phyloP scores from a whole-genome alignment of 2,329 filamentous ascomycete species.

The Nectriaceae sp. region DNA sequence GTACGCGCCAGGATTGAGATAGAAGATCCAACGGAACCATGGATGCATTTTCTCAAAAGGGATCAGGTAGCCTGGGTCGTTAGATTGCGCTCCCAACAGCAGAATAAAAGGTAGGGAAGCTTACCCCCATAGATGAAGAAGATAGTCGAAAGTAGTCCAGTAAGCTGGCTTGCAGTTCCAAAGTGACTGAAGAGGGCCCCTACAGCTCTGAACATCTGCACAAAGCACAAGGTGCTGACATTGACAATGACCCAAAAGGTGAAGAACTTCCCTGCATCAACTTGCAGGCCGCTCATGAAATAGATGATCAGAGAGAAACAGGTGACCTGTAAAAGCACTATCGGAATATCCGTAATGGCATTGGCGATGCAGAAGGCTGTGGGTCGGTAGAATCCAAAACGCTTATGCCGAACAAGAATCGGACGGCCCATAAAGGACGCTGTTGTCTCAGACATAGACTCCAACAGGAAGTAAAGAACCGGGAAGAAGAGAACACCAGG shows the following conservation, averaged over 20 bases:
- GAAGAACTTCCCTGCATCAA: constrained; percentile 49
- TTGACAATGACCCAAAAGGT: constrained; percentile 66
- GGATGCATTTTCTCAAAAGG: constrained; percentile 46
- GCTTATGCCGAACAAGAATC: constrained; percentile 34
- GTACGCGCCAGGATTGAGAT: constrained; percentile 54
- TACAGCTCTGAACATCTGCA: constrained; percentile 66
- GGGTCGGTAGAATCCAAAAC: constrained; percentile 34
- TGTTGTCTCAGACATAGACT: constrained; percentile 39
- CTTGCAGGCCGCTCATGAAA: constrained; percentile 34
- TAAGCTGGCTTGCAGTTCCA: constrained; percentile 27
- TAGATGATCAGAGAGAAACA: constrained; percentile 50
- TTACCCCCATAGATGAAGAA: constrained; percentile 32
- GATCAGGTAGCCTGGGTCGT: constrained; percentile 53
- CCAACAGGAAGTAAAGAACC: constrained; percentile 45
- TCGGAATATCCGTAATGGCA: constrained; percentile 43
- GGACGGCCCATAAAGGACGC: constrained; percentile 33
- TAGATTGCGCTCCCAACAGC: not conserved
- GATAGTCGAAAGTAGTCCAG: constrained; percentile 28
- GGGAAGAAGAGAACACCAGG: constrained; percentile 35
- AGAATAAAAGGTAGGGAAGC: not conserved
- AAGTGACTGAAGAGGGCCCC: constrained; percentile 60
- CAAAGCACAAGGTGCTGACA: constrained; percentile 60
- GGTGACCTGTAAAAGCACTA: constrained; percentile 50
- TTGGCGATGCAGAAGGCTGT: constrained; percentile 39
- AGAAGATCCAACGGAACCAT: constrained; percentile 59